Percentiles rank a stretch among this genome's conserved stretches.
These are phyloP conservation scores for Hypoxylon rubiginosum DNA, from an alignment of 2,329 filamentous ascomycete genomes.

Conservation along the genomic window DNA sequence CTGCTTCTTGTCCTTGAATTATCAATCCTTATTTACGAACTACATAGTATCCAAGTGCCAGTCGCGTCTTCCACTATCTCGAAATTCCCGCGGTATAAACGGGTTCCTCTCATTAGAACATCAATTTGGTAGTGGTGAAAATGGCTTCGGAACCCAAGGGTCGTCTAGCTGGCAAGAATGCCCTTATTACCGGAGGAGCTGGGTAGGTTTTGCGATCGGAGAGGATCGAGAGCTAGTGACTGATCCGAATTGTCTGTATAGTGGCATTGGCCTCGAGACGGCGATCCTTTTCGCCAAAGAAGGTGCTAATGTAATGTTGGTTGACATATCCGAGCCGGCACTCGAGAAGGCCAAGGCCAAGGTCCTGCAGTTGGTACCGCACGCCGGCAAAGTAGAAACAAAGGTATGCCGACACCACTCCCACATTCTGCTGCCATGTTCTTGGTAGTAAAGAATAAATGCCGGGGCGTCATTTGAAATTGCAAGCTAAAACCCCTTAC, in stretches of 20 bases:
- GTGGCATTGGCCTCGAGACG: constrained; percentile 94
- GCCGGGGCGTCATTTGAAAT: not conserved
- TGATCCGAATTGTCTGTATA: constrained; percentile 53
- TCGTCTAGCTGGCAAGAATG: constrained; percentile 72
- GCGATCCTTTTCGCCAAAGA: constrained; percentile 90
- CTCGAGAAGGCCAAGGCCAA: constrained; percentile 83
- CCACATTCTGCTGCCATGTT: not conserved
- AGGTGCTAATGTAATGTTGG: constrained; percentile 86
- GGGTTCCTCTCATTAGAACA: not conserved
- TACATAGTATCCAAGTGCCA: not conserved
- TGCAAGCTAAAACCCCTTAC: constrained; percentile 9
- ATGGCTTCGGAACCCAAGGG: constrained; percentile 54
- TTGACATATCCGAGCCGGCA: constrained; percentile 84
- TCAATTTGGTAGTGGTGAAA: constrained; percentile 41
- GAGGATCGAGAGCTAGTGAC: not conserved
- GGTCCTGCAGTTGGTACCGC: constrained; percentile 78
- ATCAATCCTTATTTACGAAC: not conserved
- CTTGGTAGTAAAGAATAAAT: not conserved
- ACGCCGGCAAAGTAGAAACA: constrained; percentile 71
- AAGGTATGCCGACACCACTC: constrained; percentile 53
- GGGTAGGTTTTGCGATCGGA: constrained; percentile 70
- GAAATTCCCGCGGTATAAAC: not conserved
- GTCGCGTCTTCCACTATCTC: not conserved
- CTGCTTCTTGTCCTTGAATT: not conserved
- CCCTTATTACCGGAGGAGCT: constrained; percentile 85